A percentile compares a stretch with the other conserved stretches of the same genome.
Conservation (phyloP, 805 yeast species). For the Kodamaea nitidulidarum region DNA sequence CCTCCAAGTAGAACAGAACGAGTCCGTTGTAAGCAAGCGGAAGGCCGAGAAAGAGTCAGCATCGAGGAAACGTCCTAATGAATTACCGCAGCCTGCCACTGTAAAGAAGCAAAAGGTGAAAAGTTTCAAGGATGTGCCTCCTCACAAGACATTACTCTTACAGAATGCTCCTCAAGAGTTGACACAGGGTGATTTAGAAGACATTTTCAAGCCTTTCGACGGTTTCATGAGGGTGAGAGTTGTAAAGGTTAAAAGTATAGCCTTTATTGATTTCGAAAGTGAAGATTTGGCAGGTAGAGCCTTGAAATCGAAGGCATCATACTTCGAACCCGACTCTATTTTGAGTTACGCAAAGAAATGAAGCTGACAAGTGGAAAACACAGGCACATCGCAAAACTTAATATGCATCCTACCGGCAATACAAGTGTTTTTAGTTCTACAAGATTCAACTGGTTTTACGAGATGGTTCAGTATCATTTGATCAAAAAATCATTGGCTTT, state of each 20-base stretch:
- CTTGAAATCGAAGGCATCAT: background rate
- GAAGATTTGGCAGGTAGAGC: slow-evolving; percentile 43
- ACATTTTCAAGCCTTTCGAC: slow-evolving; percentile 43
- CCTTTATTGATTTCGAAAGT: slow-evolving; percentile 73
- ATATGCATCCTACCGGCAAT: too few relatives aligned
- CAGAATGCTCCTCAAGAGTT: slow-evolving; percentile 53
- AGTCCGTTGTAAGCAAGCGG: slow-evolving; percentile 18
- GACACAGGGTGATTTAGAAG: slow-evolving; percentile 29
- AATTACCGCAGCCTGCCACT: slow-evolving; percentile 3
- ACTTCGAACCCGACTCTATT: slow-evolving; percentile 21
- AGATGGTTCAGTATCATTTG: too few relatives aligned
- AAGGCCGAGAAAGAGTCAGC: slow-evolving; percentile 18
- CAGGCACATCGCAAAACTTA: too few relatives aligned
- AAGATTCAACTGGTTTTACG: too few relatives aligned
- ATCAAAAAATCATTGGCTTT: too few relatives aligned
- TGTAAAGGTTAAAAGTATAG: slow-evolving; percentile 64
- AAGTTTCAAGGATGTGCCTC: slow-evolving; percentile 45
- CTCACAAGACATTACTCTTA: slow-evolving; percentile 64
- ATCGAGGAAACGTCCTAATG: slow-evolving; percentile 11
- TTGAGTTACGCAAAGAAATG: slow-evolving; percentile 36
- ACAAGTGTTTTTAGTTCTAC: too few relatives aligned
- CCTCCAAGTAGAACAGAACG: slow-evolving; percentile 14
- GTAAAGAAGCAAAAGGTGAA: slow-evolving; percentile 15
- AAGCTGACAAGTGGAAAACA: too few relatives aligned
- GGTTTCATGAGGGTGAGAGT: slow-evolving; percentile 69